These are phyloP conservation scores for Thermothelomyces thermophilus DNA, from an alignment of 2,329 filamentous ascomycete species.

Conservation along the genomic window DNA sequence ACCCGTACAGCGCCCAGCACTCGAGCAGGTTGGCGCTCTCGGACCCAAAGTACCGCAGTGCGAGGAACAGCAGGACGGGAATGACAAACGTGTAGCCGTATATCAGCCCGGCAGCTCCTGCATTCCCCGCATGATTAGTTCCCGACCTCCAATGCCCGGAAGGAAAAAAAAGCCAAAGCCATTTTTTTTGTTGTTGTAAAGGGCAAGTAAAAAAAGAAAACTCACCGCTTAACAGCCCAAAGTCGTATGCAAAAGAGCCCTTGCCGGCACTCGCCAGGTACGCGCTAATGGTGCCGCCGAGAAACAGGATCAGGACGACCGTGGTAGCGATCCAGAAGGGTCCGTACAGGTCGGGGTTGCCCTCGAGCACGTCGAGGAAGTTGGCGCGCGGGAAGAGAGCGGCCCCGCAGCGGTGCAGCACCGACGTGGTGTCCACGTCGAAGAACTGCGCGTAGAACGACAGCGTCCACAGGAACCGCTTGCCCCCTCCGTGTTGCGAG, in stretches of 20 bases:
- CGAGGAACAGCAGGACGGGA: conserved; percentile 77
- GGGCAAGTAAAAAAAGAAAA: no score
- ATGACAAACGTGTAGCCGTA: conserved; percentile 93
- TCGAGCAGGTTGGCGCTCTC: conserved; percentile 90
- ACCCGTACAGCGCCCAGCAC: conserved; percentile 93
- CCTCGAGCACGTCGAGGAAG: conserved; percentile 94
- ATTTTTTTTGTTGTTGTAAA: no score
- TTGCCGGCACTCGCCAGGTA: conserved; percentile 67
- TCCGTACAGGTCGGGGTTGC: conserved; percentile 93
- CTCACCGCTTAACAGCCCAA: conserved; percentile 74
- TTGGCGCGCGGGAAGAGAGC: conserved; percentile 87
- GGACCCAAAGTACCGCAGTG: conserved; percentile 90
- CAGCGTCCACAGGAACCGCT: conserved; percentile 87
- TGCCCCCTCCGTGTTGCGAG: conserved; percentile 32
- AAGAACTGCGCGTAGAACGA: conserved; percentile 98
- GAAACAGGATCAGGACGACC: conserved; percentile 88
- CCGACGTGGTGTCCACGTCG: conserved; percentile 90
- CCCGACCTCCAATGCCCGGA: not conserved
- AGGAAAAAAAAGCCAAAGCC: no score
- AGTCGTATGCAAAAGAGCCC: conserved; percentile 83
- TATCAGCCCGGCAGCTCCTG: conserved; percentile 79
- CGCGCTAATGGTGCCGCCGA: conserved; percentile 91
- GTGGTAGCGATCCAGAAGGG: conserved; percentile 99
- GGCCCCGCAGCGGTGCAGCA: conserved; percentile 78
- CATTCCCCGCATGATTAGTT: not conserved